phyloP scores from a whole-genome alignment of 768 basidiomycete genomes.

The Mycena epipterygia region DNA sequence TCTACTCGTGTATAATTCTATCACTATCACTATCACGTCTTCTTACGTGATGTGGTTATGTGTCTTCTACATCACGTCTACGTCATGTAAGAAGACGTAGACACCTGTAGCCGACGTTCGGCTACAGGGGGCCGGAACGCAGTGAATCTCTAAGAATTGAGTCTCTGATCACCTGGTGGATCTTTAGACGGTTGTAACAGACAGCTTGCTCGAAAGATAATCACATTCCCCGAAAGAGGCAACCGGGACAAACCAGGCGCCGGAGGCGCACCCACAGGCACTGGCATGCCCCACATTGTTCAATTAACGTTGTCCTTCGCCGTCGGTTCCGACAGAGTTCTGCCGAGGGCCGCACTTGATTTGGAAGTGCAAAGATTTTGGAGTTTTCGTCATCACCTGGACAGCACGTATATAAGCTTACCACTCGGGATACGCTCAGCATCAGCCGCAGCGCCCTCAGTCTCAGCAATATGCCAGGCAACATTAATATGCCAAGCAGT shows the following conservation, averaged over 20 bases:
- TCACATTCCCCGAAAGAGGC: slow-evolving; percentile 2
- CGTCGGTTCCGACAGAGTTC: slow-evolving; percentile 6
- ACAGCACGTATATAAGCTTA: slow-evolving; percentile 18
- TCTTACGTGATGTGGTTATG: too few species aligned
- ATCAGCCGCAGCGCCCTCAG: slow-evolving; percentile 8
- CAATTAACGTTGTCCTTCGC: neutral
- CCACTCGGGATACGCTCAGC: neutral
- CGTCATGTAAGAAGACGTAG: too few species aligned
- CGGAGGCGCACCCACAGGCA: slow-evolving; percentile 2
- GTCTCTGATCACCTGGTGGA: neutral
- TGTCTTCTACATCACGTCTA: too few species aligned
- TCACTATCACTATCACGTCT: too few species aligned
- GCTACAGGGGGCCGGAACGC: too few species aligned
- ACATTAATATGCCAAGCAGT: neutral
- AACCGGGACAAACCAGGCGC: slow-evolving; percentile 6
- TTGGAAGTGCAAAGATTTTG: neutral
- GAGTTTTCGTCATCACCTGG: too few species aligned
- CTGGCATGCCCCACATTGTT: neutral
- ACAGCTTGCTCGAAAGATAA: slow-evolving; percentile 9
- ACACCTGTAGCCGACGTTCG: too few species aligned
- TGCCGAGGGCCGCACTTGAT: slow-evolving; percentile 7
- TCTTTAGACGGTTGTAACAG: slow-evolving; percentile 5
- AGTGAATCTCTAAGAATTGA: neutral
- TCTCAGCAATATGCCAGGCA: slow-evolving; percentile 17
- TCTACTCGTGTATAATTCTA: too few species aligned